Evolutionary conservation across 805 yeast species (phyloP), one percentile per base, ranked within the genome.

Genomic region (Debaryomyces castellii): DNA sequence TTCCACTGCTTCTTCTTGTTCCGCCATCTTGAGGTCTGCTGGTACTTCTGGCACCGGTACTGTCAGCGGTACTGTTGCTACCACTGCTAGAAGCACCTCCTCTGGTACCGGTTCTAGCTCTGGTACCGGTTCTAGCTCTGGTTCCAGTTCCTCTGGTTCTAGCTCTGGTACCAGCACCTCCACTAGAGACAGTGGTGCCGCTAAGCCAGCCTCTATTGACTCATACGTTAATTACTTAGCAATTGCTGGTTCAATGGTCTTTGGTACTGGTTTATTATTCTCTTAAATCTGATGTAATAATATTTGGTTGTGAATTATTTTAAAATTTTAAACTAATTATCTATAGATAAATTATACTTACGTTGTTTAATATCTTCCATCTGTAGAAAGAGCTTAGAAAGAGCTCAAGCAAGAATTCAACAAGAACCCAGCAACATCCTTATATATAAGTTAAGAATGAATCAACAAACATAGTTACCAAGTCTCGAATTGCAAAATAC

Each of bases 41-140:
- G 95, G 95, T 62, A 50, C 77, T 49, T 75, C 77, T 41, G 96
- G 95, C 64, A 62, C 81, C 46, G 89, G 89, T 46, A 50, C 80
- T 23, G 73, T 83, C 46, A 60, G 64, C 39, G 73, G 67, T 36
- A 49, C 64, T 21, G 45, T 65, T 33, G 46, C 48, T 33, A 48
- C 60, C 41, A 35, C 52, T 39, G 28, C n/a, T 25, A 41, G 47
- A 39, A 58, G 64, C 45, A 54, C 58, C 42, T 43, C 54, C 12
- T 9, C n/a, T 41, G 51, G 52, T 30, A 47, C 72, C 28, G 60
- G 52, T 28, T 51, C 52, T 39, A 9, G n/a, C n/a, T n/a, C n/a
- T n/a, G n/a, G n/a, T n/a, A n/a, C n/a, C n/a, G 47, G 47, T 39
- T 51, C 58, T 53, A 56, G 59, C 55, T 60, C 38, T 5, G 54